Percentiles rank a stretch among this genome's conserved stretches.
Evolutionary conservation across 2,329 filamentous ascomycete species (phyloP).

Genomic region (Talaromyces sp.): DNA sequence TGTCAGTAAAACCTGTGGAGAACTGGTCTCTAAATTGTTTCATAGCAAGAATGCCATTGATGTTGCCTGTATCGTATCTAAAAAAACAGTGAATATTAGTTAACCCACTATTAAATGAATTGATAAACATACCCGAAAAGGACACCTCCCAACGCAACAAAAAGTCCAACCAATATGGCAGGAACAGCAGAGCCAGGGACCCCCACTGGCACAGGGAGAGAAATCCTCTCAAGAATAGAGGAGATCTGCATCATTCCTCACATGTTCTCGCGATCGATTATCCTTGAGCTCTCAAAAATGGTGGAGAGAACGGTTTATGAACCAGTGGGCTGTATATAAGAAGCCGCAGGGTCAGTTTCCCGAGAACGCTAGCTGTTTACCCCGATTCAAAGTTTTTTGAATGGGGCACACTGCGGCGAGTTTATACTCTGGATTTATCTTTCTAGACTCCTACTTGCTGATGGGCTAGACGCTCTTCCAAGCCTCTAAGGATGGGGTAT

Average conservation of each 20-base stretch:
- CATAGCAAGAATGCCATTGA: constrained; percentile 21
- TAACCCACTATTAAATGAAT: background rate
- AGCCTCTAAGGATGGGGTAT: constrained; percentile 1
- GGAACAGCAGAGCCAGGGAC: constrained; percentile 17
- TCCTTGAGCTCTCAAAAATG: background rate
- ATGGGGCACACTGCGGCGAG: constrained; percentile 8
- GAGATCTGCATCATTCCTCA: constrained; percentile 18
- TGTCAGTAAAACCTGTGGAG: constrained; percentile 21
- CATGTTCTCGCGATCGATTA: constrained; percentile 13
- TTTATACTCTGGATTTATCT: background rate
- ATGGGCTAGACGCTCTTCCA: background rate
- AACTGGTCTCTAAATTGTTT: constrained; percentile 15
- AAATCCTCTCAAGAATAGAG: constrained; percentile 19
- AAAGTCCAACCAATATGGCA: constrained; percentile 16
- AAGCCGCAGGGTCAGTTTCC: background rate
- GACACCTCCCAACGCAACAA: constrained; percentile 16
- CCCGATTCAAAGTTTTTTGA: background rate
- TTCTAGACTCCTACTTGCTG: background rate
- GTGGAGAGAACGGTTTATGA: background rate
- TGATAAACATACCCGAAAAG: constrained; percentile 18
- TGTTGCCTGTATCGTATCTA: constrained; percentile 21
- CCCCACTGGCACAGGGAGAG: constrained; percentile 14
- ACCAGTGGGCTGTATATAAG: background rate
- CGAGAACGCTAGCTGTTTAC: background rate
- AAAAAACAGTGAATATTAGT: background rate